Base-by-base conservation (phyloP, 805 yeast genomes). In the Metschnikowia peoriensis region DNA sequence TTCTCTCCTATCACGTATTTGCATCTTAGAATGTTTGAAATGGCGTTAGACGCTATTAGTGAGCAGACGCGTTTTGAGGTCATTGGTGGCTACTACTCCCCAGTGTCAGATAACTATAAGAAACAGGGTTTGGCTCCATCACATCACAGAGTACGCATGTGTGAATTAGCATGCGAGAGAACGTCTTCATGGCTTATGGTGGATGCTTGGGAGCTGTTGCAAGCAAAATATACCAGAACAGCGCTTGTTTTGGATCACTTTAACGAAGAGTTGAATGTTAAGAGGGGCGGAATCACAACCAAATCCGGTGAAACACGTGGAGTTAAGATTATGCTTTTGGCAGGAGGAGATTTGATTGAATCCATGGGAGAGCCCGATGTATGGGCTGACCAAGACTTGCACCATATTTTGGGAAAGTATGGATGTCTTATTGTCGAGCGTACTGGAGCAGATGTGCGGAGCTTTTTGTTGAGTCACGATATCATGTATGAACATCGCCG, bases 341-440 rank as follows among this genome's bases (percentile, higher is more conserved):
- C 99, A 0, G 99, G 99, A 47, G 99, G 99, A 41, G 99, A 94
- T 70, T 79, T 94, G 61, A 94, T 94, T 49, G 99, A 94, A 69
- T 86, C 96, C 42, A 94, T 94, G 98, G 99, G 99, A n/a, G 99
- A 94, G 70, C 98, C 99, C 22, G 94, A 93, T 63, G 99, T 94
- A 38, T 94, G 99, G 99, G 96, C 96, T 1, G 98, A 93, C 67
- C 86, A 81, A 52, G 99, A 94, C 70, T 77, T 94, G 62, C 96
- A 91, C 63, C 99, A 94, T 67, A 94, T 94, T 44, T 77, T 94
- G 60, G 99, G 99, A 28, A 86, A 88, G 56, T 94, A 94, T 69
- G 99, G 99, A 2, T 94, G 99, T 73, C 75, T 94, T 56, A 94
- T 94, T 46, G 97, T 94, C 22, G 99, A 94, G 75, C 80, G 99